phyloP scores from a whole-genome alignment of 2,329 filamentous ascomycete genomes.

The Gnomoniopsis sp. region DNA sequence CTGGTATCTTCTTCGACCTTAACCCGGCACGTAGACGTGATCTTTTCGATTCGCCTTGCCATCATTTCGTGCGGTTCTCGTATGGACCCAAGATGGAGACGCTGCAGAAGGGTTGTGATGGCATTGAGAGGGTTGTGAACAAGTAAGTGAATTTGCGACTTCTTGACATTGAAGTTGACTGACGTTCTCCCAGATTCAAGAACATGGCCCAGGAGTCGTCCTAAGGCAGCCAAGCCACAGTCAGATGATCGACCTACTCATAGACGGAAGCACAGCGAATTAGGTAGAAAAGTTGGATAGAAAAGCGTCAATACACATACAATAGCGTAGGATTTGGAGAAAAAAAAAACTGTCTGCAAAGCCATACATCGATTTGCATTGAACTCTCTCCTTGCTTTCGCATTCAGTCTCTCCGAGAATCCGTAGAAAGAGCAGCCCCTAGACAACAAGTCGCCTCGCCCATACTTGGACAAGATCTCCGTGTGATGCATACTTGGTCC shows the following conservation, averaged over 20 bases:
- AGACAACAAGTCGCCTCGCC: too few relatives aligned
- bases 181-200: not conserved
- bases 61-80: constrained; percentile 83
- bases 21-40: constrained; percentile 88
- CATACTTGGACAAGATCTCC: too few relatives aligned
- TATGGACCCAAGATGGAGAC: constrained; percentile 82
- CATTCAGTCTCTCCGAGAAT: too few relatives aligned
- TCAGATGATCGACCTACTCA: too few relatives aligned
- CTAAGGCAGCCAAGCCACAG: not conserved
- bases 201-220: not conserved
- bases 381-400: too few relatives aligned
- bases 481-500: too few relatives aligned
- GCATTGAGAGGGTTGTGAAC: constrained; percentile 76
- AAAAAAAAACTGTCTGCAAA: too few relatives aligned
- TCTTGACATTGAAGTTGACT: not conserved
- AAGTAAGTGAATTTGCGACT: constrained; percentile 53
- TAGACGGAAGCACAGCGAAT: too few relatives aligned
- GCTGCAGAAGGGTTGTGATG: constrained; percentile 75
- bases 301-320: not conserved
- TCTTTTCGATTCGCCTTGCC: constrained; percentile 90
- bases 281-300: too few relatives aligned
- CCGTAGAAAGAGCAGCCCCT: too few relatives aligned
- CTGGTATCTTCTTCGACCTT: constrained; percentile 96
- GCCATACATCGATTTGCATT: too few relatives aligned
- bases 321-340: too few relatives aligned